Evolutionary conservation across 768 basidiomycete species (phyloP).

Genomic region (Dacryopinax spathularia): DNA sequence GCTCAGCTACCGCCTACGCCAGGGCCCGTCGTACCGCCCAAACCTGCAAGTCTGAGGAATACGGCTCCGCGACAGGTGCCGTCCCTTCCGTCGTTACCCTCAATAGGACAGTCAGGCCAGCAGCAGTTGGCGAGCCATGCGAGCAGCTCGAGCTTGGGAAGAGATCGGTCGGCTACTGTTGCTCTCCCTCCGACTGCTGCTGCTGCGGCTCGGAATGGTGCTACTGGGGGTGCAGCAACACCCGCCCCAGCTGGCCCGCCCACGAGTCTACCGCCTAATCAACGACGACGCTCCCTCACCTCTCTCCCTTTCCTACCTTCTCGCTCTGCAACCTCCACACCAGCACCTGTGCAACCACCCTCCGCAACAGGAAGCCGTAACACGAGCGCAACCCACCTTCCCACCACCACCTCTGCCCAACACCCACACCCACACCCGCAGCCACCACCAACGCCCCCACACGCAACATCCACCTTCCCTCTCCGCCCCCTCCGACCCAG

Average conservation of each 20-base stretch:
- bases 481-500: not conserved
- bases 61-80: no score
- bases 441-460: not conserved
- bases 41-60: no score
- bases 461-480: conserved; percentile 2
- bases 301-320: not conserved
- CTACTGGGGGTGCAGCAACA: not conserved
- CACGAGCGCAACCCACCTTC: no score
- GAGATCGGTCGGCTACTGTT: no score
- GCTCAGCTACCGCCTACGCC: not conserved
- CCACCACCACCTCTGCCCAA: not conserved
- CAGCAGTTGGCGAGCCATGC: no score
- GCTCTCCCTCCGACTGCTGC: no score
- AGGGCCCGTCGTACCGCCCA: not conserved
- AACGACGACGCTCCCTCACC: not conserved
- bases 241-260: not conserved
- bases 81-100: no score
- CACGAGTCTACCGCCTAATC: not conserved
- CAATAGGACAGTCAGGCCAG: no score
- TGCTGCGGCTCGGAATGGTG: no score
- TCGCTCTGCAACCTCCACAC: not conserved
- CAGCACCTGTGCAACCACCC: no score
- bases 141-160: no score
- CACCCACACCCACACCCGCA: not conserved
- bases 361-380: no score